Conservation (phyloP, 2,329 filamentous ascomycete genomes). For the Aspergillus fumigatiaffinis region DNA sequence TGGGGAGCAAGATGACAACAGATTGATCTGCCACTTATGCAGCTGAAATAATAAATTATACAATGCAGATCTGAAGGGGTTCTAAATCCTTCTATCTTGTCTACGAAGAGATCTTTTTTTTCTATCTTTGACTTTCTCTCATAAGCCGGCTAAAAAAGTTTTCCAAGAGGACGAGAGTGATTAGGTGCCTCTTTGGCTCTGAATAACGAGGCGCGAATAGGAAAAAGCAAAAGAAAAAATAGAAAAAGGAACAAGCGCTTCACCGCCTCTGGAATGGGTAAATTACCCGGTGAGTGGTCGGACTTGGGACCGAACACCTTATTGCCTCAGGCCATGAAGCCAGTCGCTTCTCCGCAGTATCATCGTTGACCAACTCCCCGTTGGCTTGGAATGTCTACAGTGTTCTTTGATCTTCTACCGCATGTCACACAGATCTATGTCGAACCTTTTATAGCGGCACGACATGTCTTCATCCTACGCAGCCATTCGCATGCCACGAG, state of each 20-base stretch:
- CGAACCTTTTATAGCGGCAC: background rate
- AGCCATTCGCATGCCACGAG: background rate
- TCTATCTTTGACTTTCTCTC: background rate
- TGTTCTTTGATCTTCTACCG: background rate
- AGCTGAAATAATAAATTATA: background rate
- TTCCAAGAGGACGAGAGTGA: background rate
- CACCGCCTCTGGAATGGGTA: slow-evolving; percentile 8
- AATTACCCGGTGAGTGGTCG: slow-evolving; percentile 9
- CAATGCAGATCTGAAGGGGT: background rate
- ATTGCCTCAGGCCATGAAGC: background rate
- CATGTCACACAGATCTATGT: background rate
- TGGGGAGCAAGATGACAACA: slow-evolving; percentile 2
- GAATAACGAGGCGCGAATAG: slow-evolving; percentile 2
- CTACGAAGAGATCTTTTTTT: background rate
- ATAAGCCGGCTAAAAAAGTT: slow-evolving; percentile 1
- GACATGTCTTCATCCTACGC: background rate
- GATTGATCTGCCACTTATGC: slow-evolving; percentile 5
- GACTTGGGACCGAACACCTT: slow-evolving; percentile 1
- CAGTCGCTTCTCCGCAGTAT: slow-evolving; percentile 1
- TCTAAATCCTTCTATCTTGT: background rate
- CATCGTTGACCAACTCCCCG: background rate
- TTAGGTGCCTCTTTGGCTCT: background rate
- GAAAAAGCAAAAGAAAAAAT: background rate
- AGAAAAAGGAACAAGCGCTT: background rate
- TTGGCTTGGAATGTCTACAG: background rate